Evolutionary conservation across 1,284 basidiomycete species (phyloP).

Genomic region (Sphagnurus paluster): DNA sequence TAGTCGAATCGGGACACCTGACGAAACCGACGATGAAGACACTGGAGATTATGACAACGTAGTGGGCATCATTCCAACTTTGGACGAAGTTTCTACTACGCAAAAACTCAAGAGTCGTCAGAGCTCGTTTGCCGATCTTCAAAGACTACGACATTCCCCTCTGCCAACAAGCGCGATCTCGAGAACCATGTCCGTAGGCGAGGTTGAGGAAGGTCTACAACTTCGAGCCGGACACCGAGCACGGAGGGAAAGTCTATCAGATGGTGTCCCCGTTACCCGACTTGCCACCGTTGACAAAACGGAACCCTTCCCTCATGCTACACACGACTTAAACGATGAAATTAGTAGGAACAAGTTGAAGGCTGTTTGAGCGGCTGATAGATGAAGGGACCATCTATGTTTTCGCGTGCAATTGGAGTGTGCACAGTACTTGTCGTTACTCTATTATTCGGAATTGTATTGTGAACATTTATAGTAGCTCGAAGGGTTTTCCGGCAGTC

Average conservation of each 20-base stretch:
- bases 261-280: conserved; percentile 60
- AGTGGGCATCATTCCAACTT: conserved; percentile 56
- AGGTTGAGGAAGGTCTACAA: conserved; percentile 40
- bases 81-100: conserved; percentile 40
- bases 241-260: conserved; percentile 62
- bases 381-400: background rate
- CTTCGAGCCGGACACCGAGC: conserved; percentile 45
- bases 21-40: conserved; percentile 75
- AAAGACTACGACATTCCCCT: conserved; percentile 55
- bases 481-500: conserved; percentile 58
- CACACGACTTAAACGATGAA: conserved; percentile 67
- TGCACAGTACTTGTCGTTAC: conserved; percentile 1
- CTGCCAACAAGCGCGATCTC: conserved; percentile 11
- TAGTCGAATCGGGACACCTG: conserved; percentile 67
- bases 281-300: conserved; percentile 57
- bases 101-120: conserved; percentile 62
- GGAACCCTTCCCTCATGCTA: conserved; percentile 55
- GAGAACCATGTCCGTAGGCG: conserved; percentile 13
- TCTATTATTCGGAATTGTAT: background rate
- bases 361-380: conserved; percentile 8
- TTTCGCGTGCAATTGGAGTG: background rate
- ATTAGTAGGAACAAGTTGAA: conserved; percentile 38
- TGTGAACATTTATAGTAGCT: conserved; percentile 20
- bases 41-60: conserved; percentile 81
- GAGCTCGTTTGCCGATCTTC: conserved; percentile 78